phyloP scores from a whole-genome alignment of 2,329 filamentous ascomycete genomes.

The Pseudopyrenochaeta lycopersici region DNA sequence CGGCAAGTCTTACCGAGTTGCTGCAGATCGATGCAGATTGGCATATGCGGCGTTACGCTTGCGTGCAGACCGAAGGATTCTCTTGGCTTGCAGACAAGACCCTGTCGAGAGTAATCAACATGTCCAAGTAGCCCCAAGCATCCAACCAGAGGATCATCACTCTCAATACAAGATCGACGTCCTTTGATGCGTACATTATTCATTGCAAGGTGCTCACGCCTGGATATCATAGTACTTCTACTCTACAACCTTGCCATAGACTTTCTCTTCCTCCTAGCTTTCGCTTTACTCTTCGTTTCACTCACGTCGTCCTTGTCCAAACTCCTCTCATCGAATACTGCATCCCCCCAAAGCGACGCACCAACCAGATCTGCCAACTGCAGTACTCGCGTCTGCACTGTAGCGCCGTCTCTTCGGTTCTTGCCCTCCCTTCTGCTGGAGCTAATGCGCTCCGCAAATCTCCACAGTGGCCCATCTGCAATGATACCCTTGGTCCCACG shows the following conservation, averaged over 20 bases:
- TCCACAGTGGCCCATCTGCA: slow-evolving; percentile 82
- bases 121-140: not conserved
- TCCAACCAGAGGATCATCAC: not conserved
- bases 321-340: slow-evolving; percentile 16
- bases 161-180: too few species aligned
- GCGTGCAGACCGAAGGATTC: slow-evolving; percentile 1
- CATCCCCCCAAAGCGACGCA: slow-evolving; percentile 68
- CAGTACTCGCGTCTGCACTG: slow-evolving; percentile 83
- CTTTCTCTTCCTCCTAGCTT: slow-evolving; percentile 44
- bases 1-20: slow-evolving; percentile 4
- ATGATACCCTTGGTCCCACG: slow-evolving; percentile 66
- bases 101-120: not conserved
- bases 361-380: slow-evolving; percentile 79
- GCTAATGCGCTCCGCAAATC: slow-evolving; percentile 89
- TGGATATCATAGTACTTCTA: not conserved
- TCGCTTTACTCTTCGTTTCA: slow-evolving; percentile 28
- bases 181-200: not conserved
- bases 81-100: not conserved
- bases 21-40: slow-evolving; percentile 4
- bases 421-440: slow-evolving; percentile 87
- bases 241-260: slow-evolving; percentile 42
- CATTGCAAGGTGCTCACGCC: not conserved
- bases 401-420: slow-evolving; percentile 92
- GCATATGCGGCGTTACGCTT: slow-evolving; percentile 5
- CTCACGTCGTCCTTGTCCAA: slow-evolving; percentile 13